phyloP scores from a whole-genome alignment of 208 protist genomes.

The Leishmania guyanensis region DNA sequence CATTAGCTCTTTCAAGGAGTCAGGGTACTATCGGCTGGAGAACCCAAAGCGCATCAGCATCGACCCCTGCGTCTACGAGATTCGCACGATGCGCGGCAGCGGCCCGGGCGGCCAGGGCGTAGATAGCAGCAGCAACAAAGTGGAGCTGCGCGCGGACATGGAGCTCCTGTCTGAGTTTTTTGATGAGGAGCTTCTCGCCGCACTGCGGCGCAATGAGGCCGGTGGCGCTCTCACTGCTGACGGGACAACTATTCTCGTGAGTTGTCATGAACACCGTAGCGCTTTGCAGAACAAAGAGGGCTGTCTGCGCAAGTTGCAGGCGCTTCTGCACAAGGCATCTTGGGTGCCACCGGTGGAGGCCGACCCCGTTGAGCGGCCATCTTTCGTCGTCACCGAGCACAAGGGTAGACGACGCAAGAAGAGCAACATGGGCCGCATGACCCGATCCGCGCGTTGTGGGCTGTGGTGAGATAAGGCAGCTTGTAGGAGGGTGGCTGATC shows the following conservation, averaged over 20 bases:
- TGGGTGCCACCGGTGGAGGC: slow-evolving; percentile 74
- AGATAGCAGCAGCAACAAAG: slow-evolving; percentile 89
- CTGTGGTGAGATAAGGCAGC: slow-evolving; percentile 32
- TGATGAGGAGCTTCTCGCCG: slow-evolving; percentile 52
- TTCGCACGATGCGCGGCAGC: slow-evolving; percentile 66
- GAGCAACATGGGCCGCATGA: slow-evolving; percentile 58
- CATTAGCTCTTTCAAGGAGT: slow-evolving; percentile 60
- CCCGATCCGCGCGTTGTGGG: slow-evolving; percentile 40
- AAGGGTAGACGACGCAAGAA: slow-evolving; percentile 60
- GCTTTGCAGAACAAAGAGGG: slow-evolving; percentile 79
- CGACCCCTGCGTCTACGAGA: slow-evolving; percentile 50
- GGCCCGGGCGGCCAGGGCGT: slow-evolving; percentile 83
- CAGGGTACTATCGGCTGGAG: slow-evolving; percentile 65
- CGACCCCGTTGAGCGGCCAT: slow-evolving; percentile 52
- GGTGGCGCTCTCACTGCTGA: slow-evolving; percentile 54
- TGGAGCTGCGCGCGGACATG: slow-evolving; percentile 76
- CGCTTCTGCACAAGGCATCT: slow-evolving; percentile 71
- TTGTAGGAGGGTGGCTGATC: background rate
- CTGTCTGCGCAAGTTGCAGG: slow-evolving; percentile 57
- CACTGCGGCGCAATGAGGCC: slow-evolving; percentile 42
- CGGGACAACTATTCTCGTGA: slow-evolving; percentile 55
- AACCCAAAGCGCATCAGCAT: slow-evolving; percentile 47
- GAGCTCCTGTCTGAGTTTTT: slow-evolving; percentile 49
- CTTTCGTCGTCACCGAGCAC: slow-evolving; percentile 44
- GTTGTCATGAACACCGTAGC: slow-evolving; percentile 77